phyloP scores from a whole-genome alignment of 2,329 filamentous ascomycete species.

The Onygenales sp. region DNA sequence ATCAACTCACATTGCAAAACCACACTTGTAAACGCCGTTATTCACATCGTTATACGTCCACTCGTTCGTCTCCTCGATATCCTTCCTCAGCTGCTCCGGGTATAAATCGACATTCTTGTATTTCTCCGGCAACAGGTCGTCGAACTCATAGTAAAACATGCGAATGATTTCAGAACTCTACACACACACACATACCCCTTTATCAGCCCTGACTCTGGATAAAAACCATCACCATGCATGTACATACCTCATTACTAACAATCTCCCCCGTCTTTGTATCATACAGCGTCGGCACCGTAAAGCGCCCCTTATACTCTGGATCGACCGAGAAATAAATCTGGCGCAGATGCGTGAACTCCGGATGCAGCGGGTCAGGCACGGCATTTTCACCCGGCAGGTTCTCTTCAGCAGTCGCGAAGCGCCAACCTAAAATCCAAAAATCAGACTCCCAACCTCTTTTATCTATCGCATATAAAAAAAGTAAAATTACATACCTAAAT shows the following conservation, averaged over 20 bases:
- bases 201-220: background rate
- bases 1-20: slow-evolving; percentile 59
- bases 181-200: background rate
- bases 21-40: slow-evolving; percentile 49
- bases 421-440: slow-evolving; percentile 54
- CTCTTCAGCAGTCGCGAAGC: slow-evolving; percentile 62
- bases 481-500: slow-evolving; percentile 41
- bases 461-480: background rate
- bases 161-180: slow-evolving; percentile 75
- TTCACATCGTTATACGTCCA: slow-evolving; percentile 65
- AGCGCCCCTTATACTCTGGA: slow-evolving; percentile 63
- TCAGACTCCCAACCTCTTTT: background rate
- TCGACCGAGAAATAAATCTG: slow-evolving; percentile 72
- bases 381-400: slow-evolving; percentile 46
- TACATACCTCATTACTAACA: slow-evolving; percentile 70
- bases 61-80: slow-evolving; percentile 68
- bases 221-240: background rate
- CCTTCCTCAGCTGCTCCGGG: slow-evolving; percentile 50
- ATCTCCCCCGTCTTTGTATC: slow-evolving; percentile 62
- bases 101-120: slow-evolving; percentile 57
- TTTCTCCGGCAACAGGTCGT: slow-evolving; percentile 55
- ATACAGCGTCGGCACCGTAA: slow-evolving; percentile 78
- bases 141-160: slow-evolving; percentile 78
- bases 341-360: slow-evolving; percentile 60
- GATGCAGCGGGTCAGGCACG: slow-evolving; percentile 49